Evolutionary conservation across 306 rosid species (phyloP).

Genomic region (Malus asiatica): DNA sequence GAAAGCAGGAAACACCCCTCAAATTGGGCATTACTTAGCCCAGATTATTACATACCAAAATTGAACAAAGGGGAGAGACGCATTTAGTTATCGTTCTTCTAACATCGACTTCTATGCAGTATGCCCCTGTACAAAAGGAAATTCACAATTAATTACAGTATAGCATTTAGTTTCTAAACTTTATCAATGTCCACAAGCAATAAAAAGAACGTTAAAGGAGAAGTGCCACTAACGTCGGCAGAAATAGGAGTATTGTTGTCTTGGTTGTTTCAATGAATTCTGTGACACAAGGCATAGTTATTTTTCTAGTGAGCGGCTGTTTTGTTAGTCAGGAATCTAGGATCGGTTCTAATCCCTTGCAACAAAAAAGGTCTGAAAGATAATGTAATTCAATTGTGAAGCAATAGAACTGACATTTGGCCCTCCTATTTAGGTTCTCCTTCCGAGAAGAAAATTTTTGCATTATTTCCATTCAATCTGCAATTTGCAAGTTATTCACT

Average conservation of each 20-base stretch:
- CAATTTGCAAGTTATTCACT: neutral
- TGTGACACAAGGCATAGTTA: too few species aligned
- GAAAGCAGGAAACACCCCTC: conserved; percentile 4
- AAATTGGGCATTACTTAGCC: neutral
- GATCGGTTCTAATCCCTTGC: too few species aligned
- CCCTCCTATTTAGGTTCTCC: too few species aligned
- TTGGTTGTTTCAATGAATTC: too few species aligned
- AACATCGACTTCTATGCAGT: neutral
- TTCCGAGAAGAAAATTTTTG: neutral
- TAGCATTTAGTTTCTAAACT: neutral
- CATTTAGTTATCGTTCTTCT: neutral
- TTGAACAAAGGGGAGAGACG: neutral
- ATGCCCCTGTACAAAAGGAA: conserved; percentile 8
- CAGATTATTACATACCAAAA: conserved; percentile 7
- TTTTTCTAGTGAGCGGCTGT: too few species aligned
- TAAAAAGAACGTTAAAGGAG: neutral
- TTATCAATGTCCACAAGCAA: neutral
- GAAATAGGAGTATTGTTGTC: too few species aligned
- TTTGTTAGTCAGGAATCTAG: too few species aligned
- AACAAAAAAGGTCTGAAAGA: too few species aligned
- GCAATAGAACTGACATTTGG: too few species aligned
- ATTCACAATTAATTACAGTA: neutral
- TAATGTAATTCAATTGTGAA: too few species aligned
- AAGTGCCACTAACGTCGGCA: neutral
- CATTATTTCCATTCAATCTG: neutral